A percentile compares a stretch with the other conserved stretches of the same genome.
phyloP scores from a whole-genome alignment of 2,329 filamentous ascomycete species.

The Rachicladosporium sp. region DNA sequence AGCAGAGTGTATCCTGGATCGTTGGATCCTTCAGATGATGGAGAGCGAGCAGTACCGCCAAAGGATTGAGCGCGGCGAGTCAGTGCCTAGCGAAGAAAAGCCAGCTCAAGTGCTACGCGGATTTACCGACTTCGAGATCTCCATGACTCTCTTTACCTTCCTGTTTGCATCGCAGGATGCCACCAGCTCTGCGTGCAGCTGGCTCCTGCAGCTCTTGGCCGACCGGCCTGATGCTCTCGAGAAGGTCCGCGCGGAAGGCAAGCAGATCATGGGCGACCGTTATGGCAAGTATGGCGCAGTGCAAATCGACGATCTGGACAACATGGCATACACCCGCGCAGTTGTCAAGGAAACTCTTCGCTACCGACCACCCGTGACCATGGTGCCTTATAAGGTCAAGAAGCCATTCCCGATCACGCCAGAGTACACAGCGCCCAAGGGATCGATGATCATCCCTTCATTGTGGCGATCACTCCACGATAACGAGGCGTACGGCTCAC shows the following conservation, averaged over 20 bases:
- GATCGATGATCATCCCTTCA: conserved; percentile 87
- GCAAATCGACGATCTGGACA: conserved; percentile 76
- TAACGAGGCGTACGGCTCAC: conserved; percentile 81
- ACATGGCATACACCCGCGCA: conserved; percentile 78
- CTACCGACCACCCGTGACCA: conserved; percentile 90
- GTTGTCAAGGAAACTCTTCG: conserved; percentile 84
- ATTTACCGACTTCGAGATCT: conserved; percentile 83
- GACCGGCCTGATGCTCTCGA: conserved; percentile 88
- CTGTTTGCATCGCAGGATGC: conserved; percentile 96
- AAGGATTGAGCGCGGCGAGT: conserved; percentile 59
- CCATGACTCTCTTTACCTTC: conserved; percentile 90
- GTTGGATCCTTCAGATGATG: conserved; percentile 81
- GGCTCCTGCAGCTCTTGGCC: conserved; percentile 89
- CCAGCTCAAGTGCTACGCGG: conserved; percentile 70
- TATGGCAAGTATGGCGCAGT: conserved; percentile 26
- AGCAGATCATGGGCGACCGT: conserved; percentile 9
- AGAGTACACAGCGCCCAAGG: conserved; percentile 84
- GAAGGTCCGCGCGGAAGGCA: conserved; percentile 69
- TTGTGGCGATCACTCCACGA: conserved; percentile 86
- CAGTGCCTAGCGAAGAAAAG: conserved; percentile 60
- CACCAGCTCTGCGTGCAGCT: conserved; percentile 83
- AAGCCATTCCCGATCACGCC: conserved; percentile 86
- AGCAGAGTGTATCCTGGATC: conserved; percentile 86
- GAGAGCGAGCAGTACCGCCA: conserved; percentile 73
- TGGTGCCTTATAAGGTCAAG: conserved; percentile 93